These are phyloP conservation scores for Dissophora ornata DNA, from an alignment of 192 early-diverging fungal species.

Conservation along the genomic window DNA sequence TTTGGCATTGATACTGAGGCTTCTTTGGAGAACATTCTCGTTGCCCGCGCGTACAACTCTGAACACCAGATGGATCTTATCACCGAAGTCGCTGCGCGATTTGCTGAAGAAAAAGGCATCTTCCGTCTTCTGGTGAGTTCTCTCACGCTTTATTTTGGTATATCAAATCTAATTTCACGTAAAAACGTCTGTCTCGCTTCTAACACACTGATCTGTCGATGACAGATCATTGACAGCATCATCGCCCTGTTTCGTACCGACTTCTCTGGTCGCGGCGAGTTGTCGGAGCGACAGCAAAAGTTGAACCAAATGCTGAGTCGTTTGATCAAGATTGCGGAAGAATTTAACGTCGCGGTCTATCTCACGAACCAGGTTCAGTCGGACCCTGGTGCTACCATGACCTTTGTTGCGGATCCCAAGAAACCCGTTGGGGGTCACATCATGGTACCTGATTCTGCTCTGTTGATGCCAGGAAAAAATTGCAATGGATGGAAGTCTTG, in stretches of 20 bases:
- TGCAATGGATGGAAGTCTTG: too few species aligned
- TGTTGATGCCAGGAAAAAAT: neutral
- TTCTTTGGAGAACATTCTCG: constrained; percentile 80
- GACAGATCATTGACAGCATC: constrained; percentile 84
- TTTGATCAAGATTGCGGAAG: constrained; percentile 81
- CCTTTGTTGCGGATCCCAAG: constrained; percentile 89
- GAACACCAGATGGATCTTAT: constrained; percentile 89
- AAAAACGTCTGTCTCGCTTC: too few species aligned
- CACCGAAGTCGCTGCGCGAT: constrained; percentile 74
- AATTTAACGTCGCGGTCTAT: constrained; percentile 86
- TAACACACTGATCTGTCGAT: too few species aligned
- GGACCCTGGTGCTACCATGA: constrained; percentile 71
- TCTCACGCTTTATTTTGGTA: too few species aligned
- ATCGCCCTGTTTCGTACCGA: constrained; percentile 87
- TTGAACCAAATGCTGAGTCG: constrained; percentile 79
- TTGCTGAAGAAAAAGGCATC: constrained; percentile 74
- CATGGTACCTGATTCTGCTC: constrained; percentile 50
- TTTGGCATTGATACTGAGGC: constrained; percentile 72
- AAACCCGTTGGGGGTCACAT: constrained; percentile 89
- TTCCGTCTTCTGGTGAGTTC: constrained; percentile 66
- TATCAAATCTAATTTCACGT: too few species aligned
- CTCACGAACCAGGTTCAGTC: constrained; percentile 81
- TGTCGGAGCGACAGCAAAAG: constrained; percentile 87
- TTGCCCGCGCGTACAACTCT: constrained; percentile 84
- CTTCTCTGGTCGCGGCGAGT: constrained; percentile 86